phyloP scores from a whole-genome alignment of 2,329 filamentous ascomycete genomes.

The Fusarium sp. region DNA sequence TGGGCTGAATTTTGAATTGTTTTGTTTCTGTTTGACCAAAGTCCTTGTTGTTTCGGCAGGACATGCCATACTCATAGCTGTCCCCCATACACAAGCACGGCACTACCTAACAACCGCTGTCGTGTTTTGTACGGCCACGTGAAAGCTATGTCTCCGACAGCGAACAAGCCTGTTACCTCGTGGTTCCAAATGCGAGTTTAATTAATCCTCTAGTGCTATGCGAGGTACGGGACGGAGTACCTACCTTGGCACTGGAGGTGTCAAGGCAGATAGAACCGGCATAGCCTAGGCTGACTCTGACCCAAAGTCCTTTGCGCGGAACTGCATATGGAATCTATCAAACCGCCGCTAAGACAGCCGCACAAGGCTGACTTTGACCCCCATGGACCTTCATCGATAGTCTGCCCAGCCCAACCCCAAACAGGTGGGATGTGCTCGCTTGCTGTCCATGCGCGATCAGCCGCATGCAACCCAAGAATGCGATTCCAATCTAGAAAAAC shows the following conservation, averaged over 20 bases:
- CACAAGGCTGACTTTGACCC: conserved; percentile 5
- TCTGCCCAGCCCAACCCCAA: conserved; percentile 1
- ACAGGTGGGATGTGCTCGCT: not conserved
- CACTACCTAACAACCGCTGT: not conserved
- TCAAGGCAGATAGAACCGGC: conserved; percentile 4
- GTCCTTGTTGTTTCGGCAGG: not conserved
- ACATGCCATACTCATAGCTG: not conserved
- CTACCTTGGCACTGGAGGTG: not conserved
- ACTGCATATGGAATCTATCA: not conserved
- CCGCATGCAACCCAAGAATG: not conserved
- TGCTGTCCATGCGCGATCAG: not conserved
- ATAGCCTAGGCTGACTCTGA: not conserved
- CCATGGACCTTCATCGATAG: not conserved
- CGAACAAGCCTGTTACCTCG: not conserved
- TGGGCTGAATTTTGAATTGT: not conserved
- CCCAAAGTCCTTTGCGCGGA: not conserved
- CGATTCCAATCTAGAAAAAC: not conserved
- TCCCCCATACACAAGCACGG: not conserved
- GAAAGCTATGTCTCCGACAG: not conserved
- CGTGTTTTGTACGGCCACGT: not conserved
- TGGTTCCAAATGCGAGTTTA: not conserved
- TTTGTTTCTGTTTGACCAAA: not conserved
- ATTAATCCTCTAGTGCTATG: not conserved
- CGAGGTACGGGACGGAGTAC: not conserved
- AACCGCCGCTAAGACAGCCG: not conserved